Base-by-base conservation (phyloP, 129 eudicot species). In the Ambrosia trifida region DNA sequence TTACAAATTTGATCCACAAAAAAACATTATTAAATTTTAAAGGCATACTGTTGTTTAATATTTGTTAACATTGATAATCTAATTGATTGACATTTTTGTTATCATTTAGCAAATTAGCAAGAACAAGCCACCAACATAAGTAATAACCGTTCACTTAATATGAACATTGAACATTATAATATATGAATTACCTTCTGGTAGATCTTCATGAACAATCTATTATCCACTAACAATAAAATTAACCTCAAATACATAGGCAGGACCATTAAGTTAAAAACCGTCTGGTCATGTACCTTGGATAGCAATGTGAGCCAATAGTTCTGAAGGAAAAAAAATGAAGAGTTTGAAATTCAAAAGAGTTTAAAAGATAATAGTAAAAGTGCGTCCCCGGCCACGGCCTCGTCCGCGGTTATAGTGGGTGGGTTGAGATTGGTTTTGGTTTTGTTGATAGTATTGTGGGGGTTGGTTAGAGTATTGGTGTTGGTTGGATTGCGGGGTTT, bases 141-240 rank as follows among this genome's bases (percentile, higher is more conserved):
- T 50, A 50, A 50, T 14, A 50, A 50, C 7, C 16, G 7, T 50
- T 14, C 8, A 53, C 4, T 5, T 19, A 19, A 53, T 19, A 53
- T 7, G 60, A 19, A 53, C 12, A 8, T 53, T 7, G 60, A 19
- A 53, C 12, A 8, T 19, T 18, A 53, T 53, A 53, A 7, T 18
- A 53, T 18, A 19, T 53, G 60, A 18, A 18, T 7, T 53, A 9
- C 13, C 31, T 19, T 53, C 16, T 11, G 16, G 53, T 47, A n/a
- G 51, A 47, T 47, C 60, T n/a, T 53, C 13, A 8, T 52, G 59
- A 52, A 52, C 58, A 52, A 16, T 24, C 60, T 53, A 53, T 53
- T 53, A 53, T 7, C 31, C 11, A 18, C 10, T 53, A 7, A 53
- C 60, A 19, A 18, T 18, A 18, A 53, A 53, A 10, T 19, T 18